Conservation (phyloP, 441 rosid species). For the Corymbia calophylla region DNA sequence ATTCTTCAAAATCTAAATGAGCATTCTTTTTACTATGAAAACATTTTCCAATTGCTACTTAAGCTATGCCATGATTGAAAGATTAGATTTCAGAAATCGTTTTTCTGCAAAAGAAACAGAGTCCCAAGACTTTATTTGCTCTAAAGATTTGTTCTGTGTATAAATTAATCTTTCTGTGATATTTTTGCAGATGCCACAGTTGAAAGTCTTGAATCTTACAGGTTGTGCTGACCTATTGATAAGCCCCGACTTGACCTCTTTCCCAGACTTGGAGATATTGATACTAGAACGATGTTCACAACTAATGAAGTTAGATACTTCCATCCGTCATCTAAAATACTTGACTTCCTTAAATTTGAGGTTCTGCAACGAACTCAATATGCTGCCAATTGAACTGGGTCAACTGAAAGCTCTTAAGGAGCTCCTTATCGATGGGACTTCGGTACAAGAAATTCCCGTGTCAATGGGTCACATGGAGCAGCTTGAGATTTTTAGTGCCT, state of each 20-base stretch:
- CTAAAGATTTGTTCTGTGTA: neutral
- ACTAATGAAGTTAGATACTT: neutral
- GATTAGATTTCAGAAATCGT: neutral
- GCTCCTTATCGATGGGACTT: neutral
- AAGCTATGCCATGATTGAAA: neutral
- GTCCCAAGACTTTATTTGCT: neutral
- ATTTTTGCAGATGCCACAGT: neutral
- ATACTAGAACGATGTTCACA: neutral
- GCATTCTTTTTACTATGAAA: neutral
- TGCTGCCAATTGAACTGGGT: neutral
- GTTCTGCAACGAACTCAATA: neutral
- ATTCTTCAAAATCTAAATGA: neutral
- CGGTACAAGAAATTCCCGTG: too few relatives aligned
- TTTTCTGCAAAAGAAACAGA: neutral
- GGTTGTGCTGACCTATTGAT: neutral
- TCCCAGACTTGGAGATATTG: neutral
- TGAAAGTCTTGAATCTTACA: constrained; percentile 1
- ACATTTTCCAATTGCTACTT: neutral
- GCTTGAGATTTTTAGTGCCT: too few relatives aligned
- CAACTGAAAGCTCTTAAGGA: neutral
- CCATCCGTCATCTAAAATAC: neutral
- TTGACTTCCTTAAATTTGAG: neutral
- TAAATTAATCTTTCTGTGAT: too few relatives aligned
- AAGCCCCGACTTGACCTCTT: neutral
- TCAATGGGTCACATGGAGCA: too few relatives aligned